Base-by-base conservation (phyloP, 2,329 filamentous ascomycete species). In the Alternaria incomplexa region DNA sequence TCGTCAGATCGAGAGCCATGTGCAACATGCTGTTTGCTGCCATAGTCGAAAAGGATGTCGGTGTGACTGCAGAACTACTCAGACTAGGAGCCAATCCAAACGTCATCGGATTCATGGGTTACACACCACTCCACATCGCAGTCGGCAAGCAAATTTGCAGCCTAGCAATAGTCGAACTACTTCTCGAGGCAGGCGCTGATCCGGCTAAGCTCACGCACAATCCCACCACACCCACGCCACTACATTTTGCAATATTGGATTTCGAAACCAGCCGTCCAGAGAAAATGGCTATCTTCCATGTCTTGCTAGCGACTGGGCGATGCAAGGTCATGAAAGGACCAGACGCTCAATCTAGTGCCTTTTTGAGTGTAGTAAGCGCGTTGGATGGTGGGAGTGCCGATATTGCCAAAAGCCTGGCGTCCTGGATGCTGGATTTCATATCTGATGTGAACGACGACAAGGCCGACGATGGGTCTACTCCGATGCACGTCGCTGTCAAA, bases 241-340 rank as follows among this genome's bases (percentile, higher is more conserved):
- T 73, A n/a, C 62, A 69, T 20, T 32, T 63, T 22, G 70, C 69
- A 1, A 45, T 73, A 23, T 25, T 62, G 23, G 56, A 53, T 6
- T 61, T 71, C 4, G 26, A 26, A 30, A 47, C 65, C 15, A 28
- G 62, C 4, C 22, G 44, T 1, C 22, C 56, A 2, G 53, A 56
- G 8, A 65, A 71, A 26, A 68, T 62, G 3, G 46, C 66, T 26
- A 48, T 70, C 6, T 63, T 73, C 2, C 59, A 70, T 25, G 6
- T 67, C 2, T 32, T 74, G 9, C 55, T 74, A 26, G 36, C 43
- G 6, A 67, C 48, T 20, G 58, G 64, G 1, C 63, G 61, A 10
- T 73, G 69, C 23, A 59, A 48, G 6, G 51, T 73, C n/a, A 71
- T 72, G 57, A 32, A 51, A 44, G 72, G 68, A n/a, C 23, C 55